Conservation (phyloP, 768 basidiomycete species). For the Mycena haematopus region DNA sequence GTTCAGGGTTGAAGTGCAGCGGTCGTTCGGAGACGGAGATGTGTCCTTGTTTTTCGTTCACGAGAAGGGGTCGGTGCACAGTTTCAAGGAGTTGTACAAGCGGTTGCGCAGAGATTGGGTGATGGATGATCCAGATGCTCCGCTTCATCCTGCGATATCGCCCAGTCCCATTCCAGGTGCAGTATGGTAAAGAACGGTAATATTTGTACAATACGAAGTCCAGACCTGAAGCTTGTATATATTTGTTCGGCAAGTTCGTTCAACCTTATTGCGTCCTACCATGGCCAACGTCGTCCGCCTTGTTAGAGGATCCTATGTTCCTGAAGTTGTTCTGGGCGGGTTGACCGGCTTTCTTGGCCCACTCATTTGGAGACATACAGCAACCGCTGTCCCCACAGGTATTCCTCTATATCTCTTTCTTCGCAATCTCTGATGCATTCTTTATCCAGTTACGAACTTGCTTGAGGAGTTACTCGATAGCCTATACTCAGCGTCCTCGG, state of each 20-base stretch:
- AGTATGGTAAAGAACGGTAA: conserved; percentile 12
- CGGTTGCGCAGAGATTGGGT: conserved; percentile 76
- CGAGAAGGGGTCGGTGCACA: conserved; percentile 87
- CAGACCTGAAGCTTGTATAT: too few species aligned
- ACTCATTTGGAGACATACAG: conserved; percentile 12
- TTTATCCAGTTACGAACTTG: not conserved
- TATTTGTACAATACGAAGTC: too few species aligned
- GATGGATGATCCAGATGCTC: conserved; percentile 45
- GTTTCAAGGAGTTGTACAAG: conserved; percentile 77
- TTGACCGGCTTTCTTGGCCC: conserved; percentile 5
- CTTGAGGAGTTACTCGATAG: not conserved
- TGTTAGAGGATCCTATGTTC: conserved; percentile 6
- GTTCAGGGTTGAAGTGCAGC: conserved; percentile 83
- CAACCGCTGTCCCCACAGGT: not conserved
- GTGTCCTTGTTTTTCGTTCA: conserved; percentile 72
- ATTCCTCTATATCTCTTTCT: not conserved
- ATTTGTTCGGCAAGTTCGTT: too few species aligned
- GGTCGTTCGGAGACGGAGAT: conserved; percentile 50
- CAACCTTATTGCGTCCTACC: too few species aligned
- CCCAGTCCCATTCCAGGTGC: conserved; percentile 5
- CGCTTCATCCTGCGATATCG: conserved; percentile 20
- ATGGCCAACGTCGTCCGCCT: conserved; percentile 2
- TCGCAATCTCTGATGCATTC: not conserved
- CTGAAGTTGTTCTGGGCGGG: conserved; percentile 19
- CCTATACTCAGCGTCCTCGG: not conserved